A percentile compares a stretch with the other conserved stretches of the same genome.
These are phyloP conservation scores for Chalciporus sphaerocephalus DNA, from an alignment of 768 basidiomycete species.

Conservation along the genomic window DNA sequence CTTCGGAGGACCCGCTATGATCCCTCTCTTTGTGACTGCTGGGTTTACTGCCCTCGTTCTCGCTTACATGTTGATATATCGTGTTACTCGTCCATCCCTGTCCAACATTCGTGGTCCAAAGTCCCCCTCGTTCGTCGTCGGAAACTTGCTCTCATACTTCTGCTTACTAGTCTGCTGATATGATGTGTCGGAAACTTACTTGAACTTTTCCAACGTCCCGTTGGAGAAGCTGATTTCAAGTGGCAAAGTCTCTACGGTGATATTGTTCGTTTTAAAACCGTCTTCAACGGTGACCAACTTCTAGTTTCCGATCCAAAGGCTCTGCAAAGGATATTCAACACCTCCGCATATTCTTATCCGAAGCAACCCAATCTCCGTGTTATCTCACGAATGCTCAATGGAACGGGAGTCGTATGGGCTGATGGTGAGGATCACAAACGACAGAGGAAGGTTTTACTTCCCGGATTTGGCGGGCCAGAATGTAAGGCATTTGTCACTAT, in stretches of 20 bases:
- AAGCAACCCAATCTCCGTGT: slow-evolving; percentile 33
- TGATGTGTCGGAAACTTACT: slow-evolving; percentile 24
- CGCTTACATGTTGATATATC: not conserved
- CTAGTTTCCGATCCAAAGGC: slow-evolving; percentile 48
- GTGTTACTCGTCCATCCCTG: slow-evolving; percentile 5
- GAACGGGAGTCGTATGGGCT: slow-evolving; percentile 38
- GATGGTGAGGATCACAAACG: slow-evolving; percentile 47
- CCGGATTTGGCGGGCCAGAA: slow-evolving; percentile 51
- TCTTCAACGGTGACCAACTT: slow-evolving; percentile 38
- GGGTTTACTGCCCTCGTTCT: slow-evolving; percentile 9
- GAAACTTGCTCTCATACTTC: slow-evolving; percentile 1
- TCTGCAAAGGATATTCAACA: slow-evolving; percentile 36
- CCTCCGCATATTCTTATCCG: slow-evolving; percentile 40
- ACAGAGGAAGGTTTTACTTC: slow-evolving; percentile 51
- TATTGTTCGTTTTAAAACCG: slow-evolving; percentile 26
- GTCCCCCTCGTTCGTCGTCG: slow-evolving; percentile 20
- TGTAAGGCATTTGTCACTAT: slow-evolving; percentile 47
- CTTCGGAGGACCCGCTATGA: slow-evolving; percentile 9
- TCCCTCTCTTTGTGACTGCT: not conserved
- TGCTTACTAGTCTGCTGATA: slow-evolving; percentile 19
- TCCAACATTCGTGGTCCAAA: slow-evolving; percentile 19
- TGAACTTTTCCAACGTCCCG: slow-evolving; percentile 26
- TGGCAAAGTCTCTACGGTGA: slow-evolving; percentile 31
- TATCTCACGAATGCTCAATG: slow-evolving; percentile 17
- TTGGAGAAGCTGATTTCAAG: slow-evolving; percentile 25